Evolutionary conservation across 306 rosid species (phyloP), one percentile per base, ranked within the genome.

Genomic region (Lablab purpureus): DNA sequence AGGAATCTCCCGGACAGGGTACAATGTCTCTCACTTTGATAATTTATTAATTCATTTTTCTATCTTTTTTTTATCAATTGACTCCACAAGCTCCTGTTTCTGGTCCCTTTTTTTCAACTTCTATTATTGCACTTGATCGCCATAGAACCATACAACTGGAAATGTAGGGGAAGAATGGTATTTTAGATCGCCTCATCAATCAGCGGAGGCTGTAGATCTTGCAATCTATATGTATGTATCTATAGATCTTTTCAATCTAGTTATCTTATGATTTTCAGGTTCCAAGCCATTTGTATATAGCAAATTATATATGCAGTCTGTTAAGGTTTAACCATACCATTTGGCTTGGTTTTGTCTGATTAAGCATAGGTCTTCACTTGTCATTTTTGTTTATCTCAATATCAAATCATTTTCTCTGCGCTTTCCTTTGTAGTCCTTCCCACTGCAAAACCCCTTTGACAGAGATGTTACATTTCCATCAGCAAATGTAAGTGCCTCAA

Each of bases 1-100:
- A 90, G 85, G 87, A 90, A 91, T 92, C 94, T 92, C 82, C 97
- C 98, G 23, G 97, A 94, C 92, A 88, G 97, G 93, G 97, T 92
- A 94, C 98, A 92, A 87, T 94, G 98, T 92, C 92, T 92, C 85
- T 90, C 97, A 87, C 98, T 94, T 88, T 90, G 91, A 94, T 91
- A 80, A 92, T 90, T 90, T 88, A 88, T 94, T 90, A 46, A 94
- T 91, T 91, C 91, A 88, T 94, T 87, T 85, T 86, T 90, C 92
- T 85, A 81, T 87, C 45, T 91, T 66, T 83, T 76, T 81, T 80
- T 79, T 80, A 86, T 83, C 83, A 83, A 67, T 85, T 84, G 87
- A 82, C 91, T 88, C 91, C 83, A 22, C 86, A 79, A 79, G 84
- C 92, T 81, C 81, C 84, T 77, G 77, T 66, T 81, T 84, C 83